Conservation (phyloP, 331 rosid genomes). For the Quercus phellos region DNA sequence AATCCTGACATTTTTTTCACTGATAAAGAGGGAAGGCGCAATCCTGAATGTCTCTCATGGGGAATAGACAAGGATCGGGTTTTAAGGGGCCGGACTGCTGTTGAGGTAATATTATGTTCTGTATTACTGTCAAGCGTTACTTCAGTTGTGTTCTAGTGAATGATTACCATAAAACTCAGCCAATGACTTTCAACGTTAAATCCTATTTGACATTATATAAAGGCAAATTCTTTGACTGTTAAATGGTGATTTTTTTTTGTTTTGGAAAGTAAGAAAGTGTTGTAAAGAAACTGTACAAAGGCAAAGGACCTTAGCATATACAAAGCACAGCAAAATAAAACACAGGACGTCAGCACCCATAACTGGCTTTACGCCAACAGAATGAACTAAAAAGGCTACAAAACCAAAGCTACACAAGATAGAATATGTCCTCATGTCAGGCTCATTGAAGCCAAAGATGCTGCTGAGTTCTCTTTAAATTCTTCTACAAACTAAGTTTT, state of each 20-base stretch:
- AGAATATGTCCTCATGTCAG: background rate
- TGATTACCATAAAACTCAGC: background rate
- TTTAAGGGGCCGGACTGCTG: conserved; percentile 87
- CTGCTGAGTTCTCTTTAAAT: background rate
- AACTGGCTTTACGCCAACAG: background rate
- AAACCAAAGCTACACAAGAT: background rate
- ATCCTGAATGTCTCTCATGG: conserved; percentile 98
- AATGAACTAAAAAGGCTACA: background rate
- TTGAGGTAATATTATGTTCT: conserved; percentile 64
- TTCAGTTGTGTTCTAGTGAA: background rate
- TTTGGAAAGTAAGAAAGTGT: background rate
- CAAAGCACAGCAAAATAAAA: background rate
- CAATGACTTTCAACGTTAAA: background rate
- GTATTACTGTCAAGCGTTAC: background rate
- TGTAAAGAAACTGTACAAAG: background rate
- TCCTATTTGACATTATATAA: background rate
- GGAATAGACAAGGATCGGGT: conserved; percentile 94
- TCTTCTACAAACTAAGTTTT: background rate
- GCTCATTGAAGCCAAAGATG: background rate
- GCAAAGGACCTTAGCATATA: background rate
- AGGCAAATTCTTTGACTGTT: background rate
- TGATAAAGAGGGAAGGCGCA: conserved; percentile 90
- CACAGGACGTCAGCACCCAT: background rate
- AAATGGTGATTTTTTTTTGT: background rate
- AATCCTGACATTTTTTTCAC: conserved; percentile 93